Evolutionary conservation across 352 stramenopile species (phyloP).

Genomic region (Pythium graminicola): DNA sequence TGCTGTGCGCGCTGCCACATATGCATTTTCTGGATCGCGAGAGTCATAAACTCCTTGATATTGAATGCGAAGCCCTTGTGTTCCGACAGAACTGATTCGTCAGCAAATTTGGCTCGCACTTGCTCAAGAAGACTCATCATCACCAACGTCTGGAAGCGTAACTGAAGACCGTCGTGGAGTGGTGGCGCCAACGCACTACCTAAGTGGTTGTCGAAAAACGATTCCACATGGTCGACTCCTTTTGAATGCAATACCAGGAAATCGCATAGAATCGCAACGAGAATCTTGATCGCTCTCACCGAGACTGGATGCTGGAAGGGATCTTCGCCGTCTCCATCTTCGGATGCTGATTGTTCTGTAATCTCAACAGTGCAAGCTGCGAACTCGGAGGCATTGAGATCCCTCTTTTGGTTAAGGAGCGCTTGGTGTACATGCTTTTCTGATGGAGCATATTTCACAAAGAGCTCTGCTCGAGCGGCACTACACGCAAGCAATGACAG

Average conservation of each 20-base stretch:
- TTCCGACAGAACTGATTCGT: conserved; percentile 37
- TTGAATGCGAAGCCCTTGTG: conserved; percentile 52
- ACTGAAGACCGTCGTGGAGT: conserved; percentile 38
- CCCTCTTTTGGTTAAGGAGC: conserved; percentile 39
- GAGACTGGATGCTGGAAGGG: conserved; percentile 51
- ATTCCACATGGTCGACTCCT: conserved; percentile 41
- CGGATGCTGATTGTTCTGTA: conserved; percentile 35
- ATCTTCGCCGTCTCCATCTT: conserved; percentile 34
- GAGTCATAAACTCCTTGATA: conserved; percentile 49
- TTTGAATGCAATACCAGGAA: conserved; percentile 44
- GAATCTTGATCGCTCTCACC: conserved; percentile 30
- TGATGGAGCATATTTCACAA: conserved; percentile 32
- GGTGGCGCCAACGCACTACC: conserved; percentile 32
- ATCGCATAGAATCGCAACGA: conserved; percentile 46
- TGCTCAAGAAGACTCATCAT: conserved; percentile 48
- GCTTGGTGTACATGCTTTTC: conserved; percentile 30
- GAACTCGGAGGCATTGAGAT: conserved; percentile 33
- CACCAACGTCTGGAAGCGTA: conserved; percentile 49
- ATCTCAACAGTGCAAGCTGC: conserved; percentile 30
- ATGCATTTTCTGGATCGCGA: conserved; percentile 55
- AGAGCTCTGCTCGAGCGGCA: conserved; percentile 35
- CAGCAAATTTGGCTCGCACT: conserved; percentile 36
- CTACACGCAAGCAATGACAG: conserved; percentile 41
- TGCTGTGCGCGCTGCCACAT: conserved; percentile 63
- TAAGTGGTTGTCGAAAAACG: conserved; percentile 38